Evolutionary conservation across 1,284 basidiomycete genomes (phyloP).

Genomic region (Ceratobasidium sp.): DNA sequence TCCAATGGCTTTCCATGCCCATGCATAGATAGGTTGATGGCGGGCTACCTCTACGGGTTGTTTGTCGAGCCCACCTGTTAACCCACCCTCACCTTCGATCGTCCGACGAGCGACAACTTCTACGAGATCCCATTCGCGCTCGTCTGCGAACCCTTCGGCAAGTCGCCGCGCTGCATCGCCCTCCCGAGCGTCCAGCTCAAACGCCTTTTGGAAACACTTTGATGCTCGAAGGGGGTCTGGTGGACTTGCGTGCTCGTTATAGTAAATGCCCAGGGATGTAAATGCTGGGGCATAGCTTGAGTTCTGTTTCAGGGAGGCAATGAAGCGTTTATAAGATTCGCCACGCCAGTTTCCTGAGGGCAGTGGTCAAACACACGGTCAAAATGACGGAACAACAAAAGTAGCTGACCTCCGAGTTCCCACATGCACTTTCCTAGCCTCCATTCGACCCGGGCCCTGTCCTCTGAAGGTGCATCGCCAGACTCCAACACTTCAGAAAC

Average conservation of each 20-base stretch:
- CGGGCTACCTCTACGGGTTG: constrained; percentile 58
- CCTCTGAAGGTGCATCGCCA: constrained; percentile 63
- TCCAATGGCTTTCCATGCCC: constrained; percentile 99
- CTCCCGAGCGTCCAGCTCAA: constrained; percentile 93
- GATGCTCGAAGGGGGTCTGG: constrained; percentile 86
- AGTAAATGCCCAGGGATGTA: constrained; percentile 93
- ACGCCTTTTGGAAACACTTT: constrained; percentile 98
- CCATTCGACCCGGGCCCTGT: constrained; percentile 86
- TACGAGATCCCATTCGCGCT: constrained; percentile 95
- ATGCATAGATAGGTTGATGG: constrained; percentile 84
- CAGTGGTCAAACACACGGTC: constrained; percentile 3
- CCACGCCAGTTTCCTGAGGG: constrained; percentile 55
- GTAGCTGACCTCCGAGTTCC: constrained; percentile 73
- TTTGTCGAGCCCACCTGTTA: constrained; percentile 66
- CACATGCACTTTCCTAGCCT: constrained; percentile 82
- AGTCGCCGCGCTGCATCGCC: constrained; percentile 85
- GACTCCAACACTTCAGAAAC: constrained; percentile 69
- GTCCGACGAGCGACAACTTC: constrained; percentile 91
- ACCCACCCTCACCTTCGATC: constrained; percentile 90
- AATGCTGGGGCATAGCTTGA: constrained; percentile 89
- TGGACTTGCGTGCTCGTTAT: constrained; percentile 75
- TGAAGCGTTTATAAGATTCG: constrained; percentile 83
- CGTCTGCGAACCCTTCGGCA: constrained; percentile 90
- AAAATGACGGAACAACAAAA: constrained; percentile 46
- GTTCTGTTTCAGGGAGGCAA: constrained; percentile 81